A percentile compares a stretch with the other conserved stretches of the same genome.
Conservation (phyloP, 208 protist genomes). For the Trypanosoma brucei region DNA sequence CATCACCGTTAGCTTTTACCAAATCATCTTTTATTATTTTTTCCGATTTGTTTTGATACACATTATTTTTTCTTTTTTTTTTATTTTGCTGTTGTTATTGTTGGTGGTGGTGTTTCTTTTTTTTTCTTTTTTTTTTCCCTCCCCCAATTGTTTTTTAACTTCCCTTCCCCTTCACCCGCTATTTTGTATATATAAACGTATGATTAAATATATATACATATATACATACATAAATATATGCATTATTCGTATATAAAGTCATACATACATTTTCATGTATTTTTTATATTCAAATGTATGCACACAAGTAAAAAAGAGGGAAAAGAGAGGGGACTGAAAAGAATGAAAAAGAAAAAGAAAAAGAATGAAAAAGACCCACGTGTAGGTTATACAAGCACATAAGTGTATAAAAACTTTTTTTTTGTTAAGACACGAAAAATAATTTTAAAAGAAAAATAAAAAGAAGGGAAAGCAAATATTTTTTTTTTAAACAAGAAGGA, state of each 20-base stretch:
- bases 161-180: not conserved
- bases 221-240: no score
- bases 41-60: no score
- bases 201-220: no score
- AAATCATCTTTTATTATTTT: no score
- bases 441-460: no score
- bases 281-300: not conserved
- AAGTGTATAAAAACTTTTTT: not conserved
- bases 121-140: not conserved
- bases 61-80: not conserved
- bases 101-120: not conserved
- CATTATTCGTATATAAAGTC: no score
- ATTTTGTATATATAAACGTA: not conserved
- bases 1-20: no score
- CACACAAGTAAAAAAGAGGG: conserved; percentile 6
- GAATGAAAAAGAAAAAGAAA: not conserved
- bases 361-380: not conserved
- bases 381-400: not conserved
- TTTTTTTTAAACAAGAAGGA: no score
- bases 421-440: not conserved
- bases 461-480: no score
- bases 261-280: no score
- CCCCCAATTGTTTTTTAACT: not conserved
- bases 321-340: conserved; percentile 15
- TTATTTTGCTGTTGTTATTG: not conserved